Conservation (phyloP, 495 filamentous ascomycete genomes). For the Neurospora sp. region DNA sequence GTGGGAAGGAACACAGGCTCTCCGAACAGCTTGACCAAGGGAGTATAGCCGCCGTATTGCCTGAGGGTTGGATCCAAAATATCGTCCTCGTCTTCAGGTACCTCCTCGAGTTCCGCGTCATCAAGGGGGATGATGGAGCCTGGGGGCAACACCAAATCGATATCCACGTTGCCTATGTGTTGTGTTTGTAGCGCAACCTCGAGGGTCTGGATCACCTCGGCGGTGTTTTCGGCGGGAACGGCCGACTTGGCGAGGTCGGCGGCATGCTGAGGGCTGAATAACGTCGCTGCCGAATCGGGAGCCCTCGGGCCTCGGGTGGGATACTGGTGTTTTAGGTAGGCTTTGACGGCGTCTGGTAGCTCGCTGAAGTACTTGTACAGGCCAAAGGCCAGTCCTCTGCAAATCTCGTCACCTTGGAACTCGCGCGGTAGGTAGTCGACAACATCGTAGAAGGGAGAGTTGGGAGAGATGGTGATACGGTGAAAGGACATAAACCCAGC, state of each 20-base stretch:
- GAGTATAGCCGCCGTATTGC: conserved; percentile 64
- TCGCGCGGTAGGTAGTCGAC: conserved; percentile 88
- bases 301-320: conserved; percentile 37
- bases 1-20: conserved; percentile 80
- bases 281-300: conserved; percentile 47
- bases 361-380: conserved; percentile 89
- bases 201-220: conserved; percentile 60
- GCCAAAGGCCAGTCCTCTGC: conserved; percentile 80
- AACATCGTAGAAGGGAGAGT: conserved; percentile 86
- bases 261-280: conserved; percentile 89
- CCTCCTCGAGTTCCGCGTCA: conserved; percentile 38
- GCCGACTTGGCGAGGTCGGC: conserved; percentile 79
- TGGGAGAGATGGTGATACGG: conserved; percentile 84
- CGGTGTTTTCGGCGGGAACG: conserved; percentile 62
- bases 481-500: conserved; percentile 82
- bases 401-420: conserved; percentile 86
- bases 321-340: conserved; percentile 40
- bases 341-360: conserved; percentile 66
- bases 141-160: conserved; percentile 76
- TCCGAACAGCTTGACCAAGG: conserved; percentile 67
- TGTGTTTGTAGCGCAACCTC: conserved; percentile 64
- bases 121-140: conserved; percentile 56
- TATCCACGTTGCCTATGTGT: conserved; percentile 69
- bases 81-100: conserved; percentile 48
- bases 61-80: conserved; percentile 47